Evolutionary conservation across 2,329 filamentous ascomycete genomes (phyloP).

Genomic region (Rhynchosporium agropyri): DNA sequence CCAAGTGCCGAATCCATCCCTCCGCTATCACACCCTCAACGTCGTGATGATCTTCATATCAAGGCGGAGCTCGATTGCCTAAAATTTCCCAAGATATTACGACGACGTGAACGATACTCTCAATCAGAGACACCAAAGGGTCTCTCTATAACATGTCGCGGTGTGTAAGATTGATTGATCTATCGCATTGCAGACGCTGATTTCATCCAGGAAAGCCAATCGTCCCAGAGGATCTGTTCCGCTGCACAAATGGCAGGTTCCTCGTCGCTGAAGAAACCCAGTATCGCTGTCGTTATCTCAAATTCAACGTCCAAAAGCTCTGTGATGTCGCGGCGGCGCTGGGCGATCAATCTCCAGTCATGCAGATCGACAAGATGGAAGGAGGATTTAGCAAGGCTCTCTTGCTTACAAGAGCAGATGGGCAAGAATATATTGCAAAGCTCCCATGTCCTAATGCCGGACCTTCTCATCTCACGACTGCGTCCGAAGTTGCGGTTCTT

Average conservation of each 20-base stretch:
- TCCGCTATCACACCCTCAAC: background rate
- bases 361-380: slow-evolving; percentile 10
- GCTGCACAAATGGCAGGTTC: slow-evolving; percentile 10
- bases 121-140: slow-evolving; percentile 1
- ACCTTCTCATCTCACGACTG: slow-evolving; percentile 10
- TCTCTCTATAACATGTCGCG: slow-evolving; percentile 9
- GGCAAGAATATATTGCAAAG: slow-evolving; percentile 5
- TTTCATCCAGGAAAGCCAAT: slow-evolving; percentile 2
- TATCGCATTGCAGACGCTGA: slow-evolving; percentile 1
- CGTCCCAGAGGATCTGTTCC: slow-evolving; percentile 2
- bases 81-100: slow-evolving; percentile 2
- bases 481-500: slow-evolving; percentile 7
- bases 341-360: slow-evolving; percentile 5
- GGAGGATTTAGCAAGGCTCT: slow-evolving; percentile 10
- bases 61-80: slow-evolving; percentile 4
- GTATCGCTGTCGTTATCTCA: slow-evolving; percentile 4
- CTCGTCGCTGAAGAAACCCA: background rate
- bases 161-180: slow-evolving; percentile 3
- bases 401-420: slow-evolving; percentile 4
- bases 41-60: slow-evolving; percentile 7
- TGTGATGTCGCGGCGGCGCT: slow-evolving; percentile 6
- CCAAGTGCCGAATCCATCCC: background rate
- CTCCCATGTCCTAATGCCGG: slow-evolving; percentile 8
- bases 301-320: slow-evolving; percentile 13
- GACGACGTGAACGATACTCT: slow-evolving; percentile 8